Evolutionary conservation across 768 basidiomycete genomes (phyloP).

Genomic region (Russula vinacea): DNA sequence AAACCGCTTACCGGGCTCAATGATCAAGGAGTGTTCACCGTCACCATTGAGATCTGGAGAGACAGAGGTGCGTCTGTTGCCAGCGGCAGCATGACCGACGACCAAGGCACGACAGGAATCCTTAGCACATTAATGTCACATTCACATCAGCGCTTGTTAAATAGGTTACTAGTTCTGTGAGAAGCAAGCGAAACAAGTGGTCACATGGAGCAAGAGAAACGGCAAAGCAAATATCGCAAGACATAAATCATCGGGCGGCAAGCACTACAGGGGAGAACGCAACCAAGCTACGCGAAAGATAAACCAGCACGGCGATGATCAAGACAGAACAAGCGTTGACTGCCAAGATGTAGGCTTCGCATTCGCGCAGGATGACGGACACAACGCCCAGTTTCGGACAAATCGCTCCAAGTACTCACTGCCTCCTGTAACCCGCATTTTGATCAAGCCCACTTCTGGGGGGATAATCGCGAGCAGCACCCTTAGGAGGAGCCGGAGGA

Average conservation of each 20-base stretch:
- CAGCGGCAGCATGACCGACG: slow-evolving; percentile 6
- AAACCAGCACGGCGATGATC: slow-evolving; percentile 28
- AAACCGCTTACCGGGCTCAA: slow-evolving; percentile 3
- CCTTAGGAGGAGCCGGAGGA: slow-evolving; percentile 29
- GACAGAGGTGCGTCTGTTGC: slow-evolving; percentile 7
- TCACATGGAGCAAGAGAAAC: slow-evolving; percentile 29
- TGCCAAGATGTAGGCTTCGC: slow-evolving; percentile 25
- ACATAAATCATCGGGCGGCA: slow-evolving; percentile 29
- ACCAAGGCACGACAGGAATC: slow-evolving; percentile 16
- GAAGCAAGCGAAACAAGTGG: slow-evolving; percentile 27
- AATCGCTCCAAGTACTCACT: slow-evolving; percentile 21
- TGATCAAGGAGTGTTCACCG: neutral
- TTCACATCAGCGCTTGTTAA: slow-evolving; percentile 26
- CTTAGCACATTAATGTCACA: slow-evolving; percentile 24
- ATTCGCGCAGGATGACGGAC: slow-evolving; percentile 16
- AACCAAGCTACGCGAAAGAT: slow-evolving; percentile 30
- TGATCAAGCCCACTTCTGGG: slow-evolving; percentile 29
- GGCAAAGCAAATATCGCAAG: slow-evolving; percentile 30
- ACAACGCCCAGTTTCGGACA: slow-evolving; percentile 16
- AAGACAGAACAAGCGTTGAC: slow-evolving; percentile 28
- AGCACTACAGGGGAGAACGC: slow-evolving; percentile 29
- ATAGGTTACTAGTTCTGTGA: slow-evolving; percentile 28
- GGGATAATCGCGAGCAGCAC: slow-evolving; percentile 31
- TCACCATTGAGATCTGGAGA: neutral
- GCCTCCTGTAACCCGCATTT: slow-evolving; percentile 28